Base-by-base conservation (phyloP, 2,329 filamentous ascomycete species). In the Aspergillus floridensis region DNA sequence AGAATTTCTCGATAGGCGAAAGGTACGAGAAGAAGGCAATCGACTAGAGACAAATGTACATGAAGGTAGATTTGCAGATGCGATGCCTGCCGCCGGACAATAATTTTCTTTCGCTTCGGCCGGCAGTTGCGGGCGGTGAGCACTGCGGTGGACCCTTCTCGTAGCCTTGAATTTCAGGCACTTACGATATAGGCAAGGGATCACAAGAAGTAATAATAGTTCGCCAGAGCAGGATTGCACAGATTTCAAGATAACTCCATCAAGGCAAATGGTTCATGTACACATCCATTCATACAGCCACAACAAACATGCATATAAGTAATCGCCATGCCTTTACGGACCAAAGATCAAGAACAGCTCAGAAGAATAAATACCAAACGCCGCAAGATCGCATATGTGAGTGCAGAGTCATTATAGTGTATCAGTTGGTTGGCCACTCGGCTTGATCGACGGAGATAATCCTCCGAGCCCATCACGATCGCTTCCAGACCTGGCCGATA, bases 31-130 rank as follows among this genome's bases (percentile, higher is more conserved):
- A 44, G 16, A 19, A 7, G 19, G 38, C n/a, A 44, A 19, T n/a
- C 14, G 16, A 19, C 16, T 19, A 44, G 16, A 44, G 38, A 19
- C 19, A 24, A 8, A 38, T 22, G 50, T 22, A 29, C 10, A 22
- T 47, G 57, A 21, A 52, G 22, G 21, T 44, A 44, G 38, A 44
- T 3, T 32, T 32, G 47, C 41, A 26, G 41, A 56, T 35, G 44
- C 22, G 46, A 49, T 21, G 19, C 22, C 21, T 7, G 16, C 49
- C 32, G 49, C 47, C 49, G 26, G 54, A 50, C 64, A 70, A 72
- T 72, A 73, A 71, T 74, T 74, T 74, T 74, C 68, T 68, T 64
- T 62, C 58, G 61, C 64, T 44, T 44, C 60, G 7, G 29, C 46
- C 57, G 69, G 71, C 71, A 74, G 64, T 71, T 65, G 4, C 16